Evolutionary conservation across 768 basidiomycete genomes (phyloP).

Genomic region (Harrya chromipes): DNA sequence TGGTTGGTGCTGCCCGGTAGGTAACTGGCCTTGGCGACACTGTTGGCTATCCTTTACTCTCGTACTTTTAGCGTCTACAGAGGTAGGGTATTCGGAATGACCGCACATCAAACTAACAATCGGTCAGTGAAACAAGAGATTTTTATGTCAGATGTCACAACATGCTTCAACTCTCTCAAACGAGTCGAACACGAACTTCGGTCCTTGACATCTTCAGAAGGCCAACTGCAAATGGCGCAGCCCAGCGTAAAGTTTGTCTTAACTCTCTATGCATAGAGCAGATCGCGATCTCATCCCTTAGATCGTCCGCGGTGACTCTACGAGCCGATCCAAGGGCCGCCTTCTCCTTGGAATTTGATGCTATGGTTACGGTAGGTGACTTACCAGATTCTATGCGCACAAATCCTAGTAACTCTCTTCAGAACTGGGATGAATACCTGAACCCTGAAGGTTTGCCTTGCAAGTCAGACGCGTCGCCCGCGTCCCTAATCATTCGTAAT

Average conservation of each 20-base stretch:
- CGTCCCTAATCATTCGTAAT: neutral
- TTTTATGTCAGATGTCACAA: slow-evolving; percentile 75
- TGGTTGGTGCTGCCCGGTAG: slow-evolving; percentile 88
- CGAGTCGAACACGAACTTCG: slow-evolving; percentile 71
- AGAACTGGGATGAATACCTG: slow-evolving; percentile 66
- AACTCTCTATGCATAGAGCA: neutral
- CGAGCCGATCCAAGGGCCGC: slow-evolving; percentile 47
- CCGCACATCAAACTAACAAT: neutral
- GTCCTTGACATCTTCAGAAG: slow-evolving; percentile 40
- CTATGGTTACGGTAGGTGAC: slow-evolving; percentile 54
- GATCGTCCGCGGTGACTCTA: slow-evolving; percentile 51
- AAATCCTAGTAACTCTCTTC: neutral
- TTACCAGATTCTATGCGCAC: neutral
- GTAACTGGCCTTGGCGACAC: slow-evolving; percentile 15
- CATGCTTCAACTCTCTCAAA: slow-evolving; percentile 74
- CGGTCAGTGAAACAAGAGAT: slow-evolving; percentile 77
- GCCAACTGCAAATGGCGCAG: slow-evolving; percentile 69
- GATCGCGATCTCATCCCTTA: slow-evolving; percentile 20
- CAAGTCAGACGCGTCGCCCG: neutral
- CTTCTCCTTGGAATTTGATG: slow-evolving; percentile 59
- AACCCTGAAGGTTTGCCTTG: slow-evolving; percentile 42
- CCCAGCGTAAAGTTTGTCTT: slow-evolving; percentile 54
- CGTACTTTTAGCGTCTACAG: slow-evolving; percentile 42
- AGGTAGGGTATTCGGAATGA: slow-evolving; percentile 28
- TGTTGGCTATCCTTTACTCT: slow-evolving; percentile 1